phyloP scores from a whole-genome alignment of 805 yeast genomes.

The Hanseniaspora hatyaiensis region DNA sequence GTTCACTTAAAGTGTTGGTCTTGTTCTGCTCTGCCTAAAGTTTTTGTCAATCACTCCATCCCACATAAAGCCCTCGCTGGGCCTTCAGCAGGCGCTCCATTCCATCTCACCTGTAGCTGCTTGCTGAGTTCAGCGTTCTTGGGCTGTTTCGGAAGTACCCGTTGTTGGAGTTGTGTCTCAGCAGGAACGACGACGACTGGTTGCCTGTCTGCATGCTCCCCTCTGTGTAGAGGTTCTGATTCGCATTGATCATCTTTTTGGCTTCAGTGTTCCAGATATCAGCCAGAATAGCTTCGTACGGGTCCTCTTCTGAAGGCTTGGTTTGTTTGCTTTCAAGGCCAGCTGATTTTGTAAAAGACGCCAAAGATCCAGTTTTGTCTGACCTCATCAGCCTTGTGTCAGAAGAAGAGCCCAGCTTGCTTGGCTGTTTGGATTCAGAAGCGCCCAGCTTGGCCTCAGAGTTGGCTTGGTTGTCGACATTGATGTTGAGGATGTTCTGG shows the following conservation, averaged over 20 bases:
- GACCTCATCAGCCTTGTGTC: no score
- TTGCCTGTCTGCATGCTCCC: not conserved
- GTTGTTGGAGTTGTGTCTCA: conserved; percentile 12
- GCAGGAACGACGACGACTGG: conserved; percentile 5
- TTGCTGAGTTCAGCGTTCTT: conserved; percentile 9
- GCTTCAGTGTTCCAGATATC: conserved; percentile 15
- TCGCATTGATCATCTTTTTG: conserved; percentile 4
- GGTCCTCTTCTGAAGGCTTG: not conserved
- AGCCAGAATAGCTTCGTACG: conserved; percentile 6
- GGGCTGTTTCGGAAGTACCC: conserved; percentile 13
- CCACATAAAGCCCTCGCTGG: no score
- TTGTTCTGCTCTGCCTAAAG: no score
- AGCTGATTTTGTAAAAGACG: not conserved
- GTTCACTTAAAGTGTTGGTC: no score
- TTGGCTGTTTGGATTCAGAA: conserved; percentile 1
- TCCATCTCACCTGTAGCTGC: conserved; percentile 1
- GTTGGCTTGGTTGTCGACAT: conserved; percentile 1
- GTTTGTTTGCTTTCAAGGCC: not conserved
- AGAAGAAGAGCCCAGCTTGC: no score
- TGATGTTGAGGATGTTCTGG: conserved; percentile 20
- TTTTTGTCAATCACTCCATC: no score
- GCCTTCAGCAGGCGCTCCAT: not conserved
- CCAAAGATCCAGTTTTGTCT: not conserved
- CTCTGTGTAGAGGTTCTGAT: not conserved
- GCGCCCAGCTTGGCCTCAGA: not conserved